Percentiles rank a stretch among this genome's conserved stretches.
Conservation (phyloP, 2,329 filamentous ascomycete species). For the Ascocoryne sarcoides region DNA sequence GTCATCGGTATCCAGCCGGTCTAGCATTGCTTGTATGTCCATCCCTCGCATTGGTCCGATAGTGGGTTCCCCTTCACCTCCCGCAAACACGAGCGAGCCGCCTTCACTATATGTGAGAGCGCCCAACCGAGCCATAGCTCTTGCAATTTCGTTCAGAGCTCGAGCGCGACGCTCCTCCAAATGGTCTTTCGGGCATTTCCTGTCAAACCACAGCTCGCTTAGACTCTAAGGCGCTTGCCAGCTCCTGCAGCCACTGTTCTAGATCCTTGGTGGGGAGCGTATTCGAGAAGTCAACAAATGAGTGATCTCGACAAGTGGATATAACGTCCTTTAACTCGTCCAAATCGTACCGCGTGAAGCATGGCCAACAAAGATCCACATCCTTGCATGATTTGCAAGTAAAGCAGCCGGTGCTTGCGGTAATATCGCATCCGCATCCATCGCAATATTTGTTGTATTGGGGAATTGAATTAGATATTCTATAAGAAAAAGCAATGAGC, state of each 20-base stretch:
- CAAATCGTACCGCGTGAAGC: neutral
- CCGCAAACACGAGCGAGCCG: no score
- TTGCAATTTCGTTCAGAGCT: no score
- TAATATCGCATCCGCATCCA: neutral
- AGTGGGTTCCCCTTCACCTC: no score
- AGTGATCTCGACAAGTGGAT: neutral
- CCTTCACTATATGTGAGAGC: no score
- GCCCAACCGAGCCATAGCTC: no score
- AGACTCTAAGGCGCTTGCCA: neutral
- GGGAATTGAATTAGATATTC: neutral
- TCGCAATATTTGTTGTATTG: neutral
- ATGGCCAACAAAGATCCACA: neutral
- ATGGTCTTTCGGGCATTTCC: no score
- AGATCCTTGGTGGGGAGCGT: no score
- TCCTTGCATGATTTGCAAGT: neutral
- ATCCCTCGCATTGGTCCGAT: no score
- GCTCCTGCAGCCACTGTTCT: neutral
- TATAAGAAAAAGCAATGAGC: neutral
- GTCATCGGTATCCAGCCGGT: no score
- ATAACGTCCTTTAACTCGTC: neutral
- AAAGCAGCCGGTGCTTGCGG: neutral
- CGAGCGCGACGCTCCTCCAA: no score
- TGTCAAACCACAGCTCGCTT: no score
- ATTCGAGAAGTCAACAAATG: neutral
- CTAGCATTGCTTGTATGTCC: no score